A percentile compares a stretch with the other conserved stretches of the same genome.
Evolutionary conservation across 306 rosid genomes (phyloP).

Genomic region (Lotus japonicus): DNA sequence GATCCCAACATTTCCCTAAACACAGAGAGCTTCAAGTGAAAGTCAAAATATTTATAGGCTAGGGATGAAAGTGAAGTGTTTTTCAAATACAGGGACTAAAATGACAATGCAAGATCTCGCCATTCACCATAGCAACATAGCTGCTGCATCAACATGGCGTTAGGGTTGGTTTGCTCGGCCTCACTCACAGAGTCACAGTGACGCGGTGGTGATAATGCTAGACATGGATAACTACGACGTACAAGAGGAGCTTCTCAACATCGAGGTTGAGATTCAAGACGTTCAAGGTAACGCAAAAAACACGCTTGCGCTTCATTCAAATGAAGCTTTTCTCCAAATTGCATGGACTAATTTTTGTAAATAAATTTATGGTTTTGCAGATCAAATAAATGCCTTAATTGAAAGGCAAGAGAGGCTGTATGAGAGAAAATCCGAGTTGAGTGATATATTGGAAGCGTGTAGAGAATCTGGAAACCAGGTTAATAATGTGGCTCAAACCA

Average conservation of each 20-base stretch:
- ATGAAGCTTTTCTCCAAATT: background rate
- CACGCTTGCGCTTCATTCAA: background rate
- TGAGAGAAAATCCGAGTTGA: conserved; percentile 68
- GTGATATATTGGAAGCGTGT: conserved; percentile 58
- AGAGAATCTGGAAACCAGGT: conserved; percentile 40
- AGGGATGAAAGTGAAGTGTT: too few species aligned
- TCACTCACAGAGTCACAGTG: background rate
- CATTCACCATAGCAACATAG: too few species aligned
- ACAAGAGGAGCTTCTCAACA: conserved; percentile 56
- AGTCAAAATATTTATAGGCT: too few species aligned
- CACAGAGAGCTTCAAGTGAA: too few species aligned
- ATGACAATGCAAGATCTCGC: too few species aligned
- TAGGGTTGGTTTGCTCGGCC: conserved; percentile 4
- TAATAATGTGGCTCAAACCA: conserved; percentile 28
- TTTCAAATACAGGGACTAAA: too few species aligned
- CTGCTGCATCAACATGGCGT: background rate
- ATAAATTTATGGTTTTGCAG: conserved; percentile 32
- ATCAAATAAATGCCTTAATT: conserved; percentile 50
- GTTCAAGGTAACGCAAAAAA: conserved; percentile 48
- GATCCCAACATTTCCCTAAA: too few species aligned
- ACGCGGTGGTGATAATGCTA: background rate
- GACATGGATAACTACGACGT: conserved; percentile 56
- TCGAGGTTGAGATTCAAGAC: conserved; percentile 66
- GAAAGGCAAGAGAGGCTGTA: conserved; percentile 72
- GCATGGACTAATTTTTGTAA: background rate